phyloP scores from a whole-genome alignment of 257 asterid genomes.

The Craterostigma plantagineum region DNA sequence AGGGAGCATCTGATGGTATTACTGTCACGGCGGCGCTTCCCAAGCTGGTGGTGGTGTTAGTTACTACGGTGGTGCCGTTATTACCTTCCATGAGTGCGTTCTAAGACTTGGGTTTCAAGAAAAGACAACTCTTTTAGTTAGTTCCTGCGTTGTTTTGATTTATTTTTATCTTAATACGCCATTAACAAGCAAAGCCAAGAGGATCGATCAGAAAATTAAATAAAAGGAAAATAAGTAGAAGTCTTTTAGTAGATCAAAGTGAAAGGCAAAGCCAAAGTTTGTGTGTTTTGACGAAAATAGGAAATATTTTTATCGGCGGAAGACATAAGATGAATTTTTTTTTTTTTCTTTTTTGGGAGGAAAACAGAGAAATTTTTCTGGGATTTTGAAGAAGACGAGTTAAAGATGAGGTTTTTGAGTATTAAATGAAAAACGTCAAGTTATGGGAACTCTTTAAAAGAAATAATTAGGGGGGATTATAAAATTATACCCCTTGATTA shows the following conservation, averaged over 20 bases:
- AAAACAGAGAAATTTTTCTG: not conserved
- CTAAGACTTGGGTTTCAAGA: conserved; percentile 1
- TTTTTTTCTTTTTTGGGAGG: too few relatives aligned
- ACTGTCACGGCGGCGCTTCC: conserved; percentile 61
- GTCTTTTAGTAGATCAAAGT: too few relatives aligned
- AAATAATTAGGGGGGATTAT: conserved; percentile 11
- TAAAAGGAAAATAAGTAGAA: too few relatives aligned
- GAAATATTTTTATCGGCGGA: not conserved
- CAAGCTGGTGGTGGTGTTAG: conserved; percentile 8
- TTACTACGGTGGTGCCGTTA: conserved; percentile 6
- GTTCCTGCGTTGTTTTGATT: not conserved
- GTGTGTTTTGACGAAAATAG: too few relatives aligned
- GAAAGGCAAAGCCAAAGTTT: too few relatives aligned
- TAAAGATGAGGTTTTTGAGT: not conserved
- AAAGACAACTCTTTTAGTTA: not conserved
- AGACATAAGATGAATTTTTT: not conserved
- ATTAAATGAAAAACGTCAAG: not conserved
- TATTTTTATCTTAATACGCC: too few relatives aligned
- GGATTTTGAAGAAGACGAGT: not conserved
- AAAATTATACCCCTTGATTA: conserved; percentile 30
- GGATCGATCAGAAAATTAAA: not conserved
- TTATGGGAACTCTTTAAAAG: conserved; percentile 19
- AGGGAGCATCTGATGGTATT: conserved; percentile 92
- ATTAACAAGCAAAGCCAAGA: too few relatives aligned
- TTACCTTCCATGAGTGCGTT: conserved; percentile 33